Conservation (phyloP, 2,329 filamentous ascomycete genomes). For the Claviceps digitariae region DNA sequence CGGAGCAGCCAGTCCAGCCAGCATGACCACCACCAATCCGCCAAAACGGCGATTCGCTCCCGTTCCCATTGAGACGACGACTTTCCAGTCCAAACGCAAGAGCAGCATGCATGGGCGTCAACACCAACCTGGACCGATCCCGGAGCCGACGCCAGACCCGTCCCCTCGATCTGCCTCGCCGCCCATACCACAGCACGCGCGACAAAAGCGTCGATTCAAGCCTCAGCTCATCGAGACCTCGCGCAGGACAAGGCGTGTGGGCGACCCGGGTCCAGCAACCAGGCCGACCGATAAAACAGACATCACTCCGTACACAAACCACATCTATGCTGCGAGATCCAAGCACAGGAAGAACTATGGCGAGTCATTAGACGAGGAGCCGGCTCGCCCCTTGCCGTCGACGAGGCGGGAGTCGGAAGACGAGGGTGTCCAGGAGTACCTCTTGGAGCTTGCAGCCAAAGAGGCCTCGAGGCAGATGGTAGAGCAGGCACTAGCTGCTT, state of each 20-base stretch:
- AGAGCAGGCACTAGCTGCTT: constrained; percentile 62
- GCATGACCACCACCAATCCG: constrained; percentile 27
- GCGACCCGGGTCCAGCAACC: constrained; percentile 49
- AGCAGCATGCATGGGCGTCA: not conserved
- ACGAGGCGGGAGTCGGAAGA: constrained; percentile 57
- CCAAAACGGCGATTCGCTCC: constrained; percentile 49
- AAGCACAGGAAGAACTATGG: constrained; percentile 22
- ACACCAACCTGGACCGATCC: constrained; percentile 30
- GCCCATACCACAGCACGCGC: constrained; percentile 25
- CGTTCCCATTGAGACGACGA: constrained; percentile 63
- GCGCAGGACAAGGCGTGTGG: constrained; percentile 53
- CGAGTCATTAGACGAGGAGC: constrained; percentile 16
- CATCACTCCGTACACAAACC: constrained; percentile 49
- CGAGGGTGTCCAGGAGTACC: constrained; percentile 60
- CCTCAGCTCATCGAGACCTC: constrained; percentile 75
- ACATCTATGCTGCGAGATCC: constrained; percentile 37
- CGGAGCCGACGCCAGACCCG: constrained; percentile 42
- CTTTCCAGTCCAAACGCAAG: constrained; percentile 43
- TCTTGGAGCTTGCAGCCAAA: constrained; percentile 66
- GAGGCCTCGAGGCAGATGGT: constrained; percentile 69
- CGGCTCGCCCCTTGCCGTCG: constrained; percentile 21
- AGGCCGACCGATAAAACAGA: constrained; percentile 59
- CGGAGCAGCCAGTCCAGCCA: not conserved
- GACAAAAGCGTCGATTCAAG: constrained; percentile 44
- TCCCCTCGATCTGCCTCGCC: constrained; percentile 37